Percentiles rank a stretch among this genome's conserved stretches.
phyloP scores from a whole-genome alignment of 208 protist genomes.

The Leishmania martiniquensis region DNA sequence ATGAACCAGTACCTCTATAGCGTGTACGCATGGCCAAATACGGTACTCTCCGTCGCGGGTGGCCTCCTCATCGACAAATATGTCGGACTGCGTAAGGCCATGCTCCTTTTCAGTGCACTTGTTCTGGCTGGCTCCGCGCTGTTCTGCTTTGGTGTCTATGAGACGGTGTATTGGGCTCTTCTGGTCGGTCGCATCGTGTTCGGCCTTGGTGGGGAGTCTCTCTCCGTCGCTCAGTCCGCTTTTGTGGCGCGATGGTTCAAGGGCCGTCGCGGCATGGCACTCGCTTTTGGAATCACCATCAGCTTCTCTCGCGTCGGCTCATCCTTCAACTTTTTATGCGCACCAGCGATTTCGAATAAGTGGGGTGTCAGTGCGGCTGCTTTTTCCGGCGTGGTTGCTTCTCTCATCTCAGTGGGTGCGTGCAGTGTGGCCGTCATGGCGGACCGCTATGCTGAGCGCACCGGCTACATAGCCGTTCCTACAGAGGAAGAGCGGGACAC shows the following conservation, averaged over 20 bases:
- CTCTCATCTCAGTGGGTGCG: slow-evolving; percentile 62
- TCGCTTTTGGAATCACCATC: slow-evolving; percentile 93
- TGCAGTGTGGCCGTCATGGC: slow-evolving; percentile 61
- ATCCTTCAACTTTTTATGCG: slow-evolving; percentile 93
- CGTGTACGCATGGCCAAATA: slow-evolving; percentile 94
- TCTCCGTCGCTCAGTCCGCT: slow-evolving; percentile 89
- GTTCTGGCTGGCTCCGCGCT: slow-evolving; percentile 69
- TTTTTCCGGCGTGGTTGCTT: slow-evolving; percentile 63
- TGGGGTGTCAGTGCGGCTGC: slow-evolving; percentile 63
- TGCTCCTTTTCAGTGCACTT: slow-evolving; percentile 81
- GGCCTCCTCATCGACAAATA: slow-evolving; percentile 91
- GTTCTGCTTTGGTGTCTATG: slow-evolving; percentile 77
- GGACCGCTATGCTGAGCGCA: slow-evolving; percentile 76
- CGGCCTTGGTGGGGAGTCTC: slow-evolving; percentile 90
- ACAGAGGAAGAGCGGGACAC: slow-evolving; percentile 40
- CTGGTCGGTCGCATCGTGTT: slow-evolving; percentile 85
- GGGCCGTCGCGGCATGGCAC: slow-evolving; percentile 73
- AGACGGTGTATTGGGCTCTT: slow-evolving; percentile 67
- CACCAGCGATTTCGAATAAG: slow-evolving; percentile 69
- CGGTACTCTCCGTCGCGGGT: slow-evolving; percentile 80
- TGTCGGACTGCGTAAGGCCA: slow-evolving; percentile 73
- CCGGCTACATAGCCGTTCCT: slow-evolving; percentile 50
- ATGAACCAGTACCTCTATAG: slow-evolving; percentile 93
- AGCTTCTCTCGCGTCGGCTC: slow-evolving; percentile 90
- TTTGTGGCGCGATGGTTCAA: slow-evolving; percentile 94